Base-by-base conservation (phyloP, 805 yeast species). In the Lachancea quebecensis region DNA sequence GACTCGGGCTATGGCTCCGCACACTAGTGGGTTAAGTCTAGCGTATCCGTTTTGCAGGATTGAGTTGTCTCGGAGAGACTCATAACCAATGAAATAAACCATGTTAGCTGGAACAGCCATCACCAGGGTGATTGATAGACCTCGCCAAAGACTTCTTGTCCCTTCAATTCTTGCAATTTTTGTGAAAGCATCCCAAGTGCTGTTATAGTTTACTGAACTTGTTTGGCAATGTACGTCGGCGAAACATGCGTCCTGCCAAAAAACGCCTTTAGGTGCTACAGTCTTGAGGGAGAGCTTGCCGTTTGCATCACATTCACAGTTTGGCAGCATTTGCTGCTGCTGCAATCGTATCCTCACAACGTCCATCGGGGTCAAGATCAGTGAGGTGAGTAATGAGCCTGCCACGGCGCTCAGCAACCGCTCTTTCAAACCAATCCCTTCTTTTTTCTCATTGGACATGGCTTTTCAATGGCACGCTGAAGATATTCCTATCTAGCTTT, bases 31-130 rank as follows among this genome's bases (percentile, higher is more conserved):
- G 52, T 86, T 88, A 16, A 79, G 28, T 0, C 69, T 55, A 58
- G 65, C 56, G 51, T 51, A 51, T 3, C 25, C 58, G 1, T 65
- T 50, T 7, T 59, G 55, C 17, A 85, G 55, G 0, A 88, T 82
- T 0, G 91, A 81, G n/a, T 71, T 65, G 56, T 87, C 96, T 53
- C 95, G 69, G 39, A 91, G 68, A 49, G 82, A 77, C 55, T 93
- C 99, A 62, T 93, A 93, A 0, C 97, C 96, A 1, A 95, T 85
- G 67, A 88, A 93, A 63, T 93, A 93, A 5, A 93, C 90, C 49
- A 93, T 85, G 55, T 91, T 93, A 0, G 96, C 77, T 1, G 99
- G 99, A 1, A 90, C 74, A 0, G 96, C 87, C 95, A 93, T 93
- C 11, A 84, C 47, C 15, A 93, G 66, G 0, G 95, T 87, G 28